Base-by-base conservation (phyloP, 257 asterid species). In the Nyctanthes arbortristis region DNA sequence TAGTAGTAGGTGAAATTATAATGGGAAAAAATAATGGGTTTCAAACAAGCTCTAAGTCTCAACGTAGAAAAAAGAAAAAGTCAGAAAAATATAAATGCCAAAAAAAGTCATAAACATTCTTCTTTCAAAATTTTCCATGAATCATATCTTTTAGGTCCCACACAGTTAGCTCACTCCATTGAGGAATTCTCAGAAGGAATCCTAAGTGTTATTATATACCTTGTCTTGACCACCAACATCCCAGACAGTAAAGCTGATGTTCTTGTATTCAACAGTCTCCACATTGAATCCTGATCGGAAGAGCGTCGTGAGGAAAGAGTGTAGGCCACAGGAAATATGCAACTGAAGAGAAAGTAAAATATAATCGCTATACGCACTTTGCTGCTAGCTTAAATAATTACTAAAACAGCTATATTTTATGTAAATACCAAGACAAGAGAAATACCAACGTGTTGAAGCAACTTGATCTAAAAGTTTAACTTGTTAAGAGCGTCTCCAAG, bases 201-300 rank as follows among this genome's bases (percentile, higher is more conserved):
- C 20, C 16, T 6, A 40, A 40, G 52, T 40, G 4, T 12, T 40
- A 40, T 40, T 14, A 40, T 71, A 71, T 77, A 67, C 78, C 80
- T 79, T 79, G 67, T 78, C 84, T 39, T 79, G 84, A 79, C 80
- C 78, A 61, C 84, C 80, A 28, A 79, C 80, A 75, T 79, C 84
- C 84, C 78, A 75, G 33, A 79, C 77, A 39, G 73, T 79, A 75
- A 79, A 79, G 75, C 80, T 75, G 49, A 79, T 79, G 84, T 79
- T 75, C 75, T 79, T 71, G 78, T 75, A 79, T 49, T 79, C 80
- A 56, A 79, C 80, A 0, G 80, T 71, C 67, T 75, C 80, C 68
- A 75, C 84, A 71, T 79, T 74, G 75, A 75, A 79, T 55, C 84
- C 84, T 75, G 66, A 18, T 66, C 20, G 12, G 43, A 43, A 43